Percentiles rank a stretch among this genome's conserved stretches.
Conservation (phyloP, 768 basidiomycete genomes). For the Serendipita sp. region DNA sequence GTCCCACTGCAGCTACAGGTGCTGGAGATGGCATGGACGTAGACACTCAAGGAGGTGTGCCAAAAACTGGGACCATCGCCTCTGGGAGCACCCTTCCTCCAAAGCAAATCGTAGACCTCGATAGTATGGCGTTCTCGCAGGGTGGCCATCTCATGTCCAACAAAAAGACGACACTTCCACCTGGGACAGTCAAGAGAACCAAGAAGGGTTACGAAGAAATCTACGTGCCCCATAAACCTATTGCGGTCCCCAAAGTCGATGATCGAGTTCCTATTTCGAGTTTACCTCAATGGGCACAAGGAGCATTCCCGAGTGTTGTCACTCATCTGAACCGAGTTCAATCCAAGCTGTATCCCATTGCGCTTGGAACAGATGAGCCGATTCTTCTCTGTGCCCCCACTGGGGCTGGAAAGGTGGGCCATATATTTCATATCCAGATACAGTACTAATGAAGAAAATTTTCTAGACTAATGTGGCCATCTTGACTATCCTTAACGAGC, state of each 20-base stretch:
- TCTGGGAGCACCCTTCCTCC: constrained; percentile 82
- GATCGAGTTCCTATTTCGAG: constrained; percentile 57
- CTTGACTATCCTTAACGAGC: constrained; percentile 82
- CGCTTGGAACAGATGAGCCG: constrained; percentile 90
- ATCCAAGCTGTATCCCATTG: constrained; percentile 81
- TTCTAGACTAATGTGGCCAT: constrained; percentile 92
- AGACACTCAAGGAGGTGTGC: constrained; percentile 39
- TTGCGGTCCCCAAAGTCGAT: constrained; percentile 35
- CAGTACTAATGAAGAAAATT: constrained; percentile 12
- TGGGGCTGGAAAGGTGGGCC: constrained; percentile 85
- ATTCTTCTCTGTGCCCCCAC: constrained; percentile 94
- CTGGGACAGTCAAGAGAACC: constrained; percentile 92
- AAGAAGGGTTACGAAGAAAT: constrained; percentile 98
- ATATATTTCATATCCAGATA: not conserved
- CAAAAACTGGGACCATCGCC: constrained; percentile 72
- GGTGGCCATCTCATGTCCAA: constrained; percentile 97
- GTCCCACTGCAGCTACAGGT: constrained; percentile 23
- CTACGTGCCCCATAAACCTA: constrained; percentile 82
- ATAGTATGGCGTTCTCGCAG: constrained; percentile 89
- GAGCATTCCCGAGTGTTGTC: constrained; percentile 60
- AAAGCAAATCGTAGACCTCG: constrained; percentile 72
- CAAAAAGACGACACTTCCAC: constrained; percentile 94
- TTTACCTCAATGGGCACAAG: constrained; percentile 74
- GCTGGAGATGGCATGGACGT: constrained; percentile 59
- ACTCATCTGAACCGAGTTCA: constrained; percentile 79